A percentile compares a stretch with the other conserved stretches of the same genome.
Evolutionary conservation across 495 filamentous ascomycete genomes (phyloP).

Genomic region (Lasiosphaeris hirsuta): DNA sequence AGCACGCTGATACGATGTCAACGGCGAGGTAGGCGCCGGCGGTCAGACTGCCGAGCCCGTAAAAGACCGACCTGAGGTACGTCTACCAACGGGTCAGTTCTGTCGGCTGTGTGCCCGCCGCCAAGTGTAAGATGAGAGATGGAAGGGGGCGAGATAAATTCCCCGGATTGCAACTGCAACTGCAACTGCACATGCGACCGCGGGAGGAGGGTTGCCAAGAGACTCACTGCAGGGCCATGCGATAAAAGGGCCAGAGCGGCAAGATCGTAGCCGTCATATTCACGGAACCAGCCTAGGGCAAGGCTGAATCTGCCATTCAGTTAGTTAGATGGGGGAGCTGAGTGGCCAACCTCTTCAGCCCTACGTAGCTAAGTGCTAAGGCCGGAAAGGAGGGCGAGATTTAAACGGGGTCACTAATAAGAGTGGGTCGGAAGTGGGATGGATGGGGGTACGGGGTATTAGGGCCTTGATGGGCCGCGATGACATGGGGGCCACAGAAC

Average conservation of each 20-base stretch:
- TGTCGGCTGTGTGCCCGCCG: background rate
- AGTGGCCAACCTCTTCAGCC: conserved; percentile 22
- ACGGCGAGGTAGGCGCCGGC: conserved; percentile 55
- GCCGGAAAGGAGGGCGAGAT: conserved; percentile 17
- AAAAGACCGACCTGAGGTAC: conserved; percentile 71
- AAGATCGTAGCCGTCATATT: conserved; percentile 72
- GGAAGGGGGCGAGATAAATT: background rate
- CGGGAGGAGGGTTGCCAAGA: background rate
- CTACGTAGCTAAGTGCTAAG: conserved; percentile 7
- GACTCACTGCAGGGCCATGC: conserved; percentile 62
- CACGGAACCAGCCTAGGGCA: conserved; percentile 63
- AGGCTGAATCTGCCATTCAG: conserved; percentile 55
- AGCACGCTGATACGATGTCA: conserved; percentile 60
- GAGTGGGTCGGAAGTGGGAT: conserved; percentile 7
- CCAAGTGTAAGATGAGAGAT: background rate
- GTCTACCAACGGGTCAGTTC: conserved; percentile 37
- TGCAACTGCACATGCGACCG: conserved; percentile 1
- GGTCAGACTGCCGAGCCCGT: conserved; percentile 58
- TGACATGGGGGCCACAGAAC: background rate
- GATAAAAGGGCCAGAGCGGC: conserved; percentile 64
- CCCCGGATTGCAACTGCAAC: conserved; percentile 9
- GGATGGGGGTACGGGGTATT: background rate
- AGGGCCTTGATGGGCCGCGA: no score
- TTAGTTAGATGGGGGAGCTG: conserved; percentile 30
- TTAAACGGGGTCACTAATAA: background rate